Evolutionary conservation across 192 early-diverging fungal genomes (phyloP), one percentile per base, ranked within the genome.

Genomic region (Jimgerdemannia flammicorona): DNA sequence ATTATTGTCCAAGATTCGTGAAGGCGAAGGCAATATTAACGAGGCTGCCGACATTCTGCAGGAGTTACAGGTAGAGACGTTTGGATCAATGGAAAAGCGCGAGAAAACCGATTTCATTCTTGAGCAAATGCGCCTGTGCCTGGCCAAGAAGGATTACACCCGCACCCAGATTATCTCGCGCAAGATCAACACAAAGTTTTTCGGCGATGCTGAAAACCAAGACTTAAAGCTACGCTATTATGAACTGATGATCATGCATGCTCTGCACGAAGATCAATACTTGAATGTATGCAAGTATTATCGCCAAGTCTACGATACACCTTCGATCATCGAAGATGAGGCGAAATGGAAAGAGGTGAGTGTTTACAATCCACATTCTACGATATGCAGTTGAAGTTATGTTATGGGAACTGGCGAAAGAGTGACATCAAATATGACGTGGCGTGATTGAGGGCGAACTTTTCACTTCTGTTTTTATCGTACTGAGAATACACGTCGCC

Each of bases 41-140:
- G 95, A 95, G 78, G 98, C 98, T 4, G 95, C 94, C 41, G 96
- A 98, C 71, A 93, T 96, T 78, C 84, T 99, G 77, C 97, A 99
- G 83, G 96, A 98, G 76, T 83, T 99, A 69, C 97, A 98, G 84
- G 95, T 98, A 10, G 98, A 99, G 84, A 99, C 98, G 4, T 98
- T 95, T 83, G 98, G 98, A 40, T 97, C 96, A 19, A 98, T 99
- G 97, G 96, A 98, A 73, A 93, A 93, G 79, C 92, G 96, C 67
- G 98, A 99, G 83, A 99, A 99, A 88, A 97, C 96, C 2, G 96
- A 98, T 75, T 99, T 99, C 81, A 97, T 99, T 78, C 81, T 99
- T 44, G 97, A 98, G 83, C 98, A 99, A 83, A 97, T 99, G 94
- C 91, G 98, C 44, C 87, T 99, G 44, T 93, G 93, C 74, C 81